Evolutionary conservation across 2,329 filamentous ascomycete species (phyloP).

Genomic region (Cryphonectria radicalis): DNA sequence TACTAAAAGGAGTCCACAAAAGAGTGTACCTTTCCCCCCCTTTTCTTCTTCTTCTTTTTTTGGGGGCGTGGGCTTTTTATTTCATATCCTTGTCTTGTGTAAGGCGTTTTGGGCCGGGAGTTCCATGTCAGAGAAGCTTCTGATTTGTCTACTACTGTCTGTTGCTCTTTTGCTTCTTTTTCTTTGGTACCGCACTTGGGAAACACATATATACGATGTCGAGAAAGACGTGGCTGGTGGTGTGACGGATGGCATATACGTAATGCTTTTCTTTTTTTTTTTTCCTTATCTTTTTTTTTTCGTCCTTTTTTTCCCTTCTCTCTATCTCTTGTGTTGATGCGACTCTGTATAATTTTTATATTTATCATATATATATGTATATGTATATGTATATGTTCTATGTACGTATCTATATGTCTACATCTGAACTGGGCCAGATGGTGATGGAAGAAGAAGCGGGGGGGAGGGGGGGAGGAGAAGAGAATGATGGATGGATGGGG

Average conservation of each 20-base stretch:
- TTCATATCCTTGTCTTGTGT: background rate
- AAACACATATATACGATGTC: background rate
- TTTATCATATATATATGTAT: background rate
- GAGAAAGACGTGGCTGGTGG: background rate
- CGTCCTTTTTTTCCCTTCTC: background rate
- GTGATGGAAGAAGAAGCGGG: too few relatives aligned
- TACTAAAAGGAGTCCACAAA: conserved; percentile 42
- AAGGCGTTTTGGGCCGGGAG: too few relatives aligned
- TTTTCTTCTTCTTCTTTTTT: too few relatives aligned
- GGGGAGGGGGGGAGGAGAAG: too few relatives aligned
- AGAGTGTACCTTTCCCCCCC: too few relatives aligned
- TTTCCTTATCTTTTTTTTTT: too few relatives aligned
- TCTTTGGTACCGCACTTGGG: background rate
- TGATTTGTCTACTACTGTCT: background rate
- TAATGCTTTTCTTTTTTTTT: background rate
- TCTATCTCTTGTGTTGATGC: background rate
- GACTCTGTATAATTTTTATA: background rate
- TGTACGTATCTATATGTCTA: background rate
- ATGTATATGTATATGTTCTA: background rate
- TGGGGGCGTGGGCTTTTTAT: background rate
- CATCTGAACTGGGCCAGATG: background rate
- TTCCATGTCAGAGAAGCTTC: background rate
- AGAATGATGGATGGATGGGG: too few relatives aligned
- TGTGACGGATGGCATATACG: background rate
- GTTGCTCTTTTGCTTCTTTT: background rate